Percentiles rank a stretch among this genome's conserved stretches.
Evolutionary conservation across 2,329 filamentous ascomycete species (phyloP).

Genomic region (Atkinsonella hypoxylon): DNA sequence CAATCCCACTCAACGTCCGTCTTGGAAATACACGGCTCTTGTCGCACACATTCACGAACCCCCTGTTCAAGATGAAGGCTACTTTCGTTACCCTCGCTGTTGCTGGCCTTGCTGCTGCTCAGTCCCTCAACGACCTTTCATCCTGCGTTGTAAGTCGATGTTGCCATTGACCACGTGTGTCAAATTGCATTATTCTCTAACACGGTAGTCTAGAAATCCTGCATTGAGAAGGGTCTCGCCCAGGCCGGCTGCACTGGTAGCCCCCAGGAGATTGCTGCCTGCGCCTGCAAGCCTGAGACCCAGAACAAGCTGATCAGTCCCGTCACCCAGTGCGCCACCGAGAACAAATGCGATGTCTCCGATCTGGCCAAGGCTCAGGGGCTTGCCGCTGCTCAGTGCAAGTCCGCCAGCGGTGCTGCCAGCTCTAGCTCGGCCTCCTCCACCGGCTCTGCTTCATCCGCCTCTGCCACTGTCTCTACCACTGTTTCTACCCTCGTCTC

Average conservation of each 20-base stretch:
- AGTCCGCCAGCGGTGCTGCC: slow-evolving; percentile 7
- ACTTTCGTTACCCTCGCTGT: slow-evolving; percentile 20
- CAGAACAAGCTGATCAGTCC: slow-evolving; percentile 19
- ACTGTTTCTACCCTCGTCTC: slow-evolving; percentile 1
- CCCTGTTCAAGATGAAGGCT: slow-evolving; percentile 27
- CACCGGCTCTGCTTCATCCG: not conserved
- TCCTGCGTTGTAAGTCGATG: slow-evolving; percentile 27
- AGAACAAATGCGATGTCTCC: slow-evolving; percentile 18
- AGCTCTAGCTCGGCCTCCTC: slow-evolving; percentile 4
- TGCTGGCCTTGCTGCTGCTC: slow-evolving; percentile 25
- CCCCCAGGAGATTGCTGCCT: slow-evolving; percentile 14
- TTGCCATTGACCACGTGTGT: not conserved
- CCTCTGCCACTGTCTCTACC: slow-evolving; percentile 4
- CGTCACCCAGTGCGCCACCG: slow-evolving; percentile 20
- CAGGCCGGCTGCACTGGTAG: slow-evolving; percentile 7
- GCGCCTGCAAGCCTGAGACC: slow-evolving; percentile 27
- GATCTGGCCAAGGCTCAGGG: slow-evolving; percentile 21
- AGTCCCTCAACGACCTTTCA: slow-evolving; percentile 24
- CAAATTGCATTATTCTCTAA: not conserved
- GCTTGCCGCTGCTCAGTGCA: slow-evolving; percentile 20
- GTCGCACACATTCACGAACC: not conserved
- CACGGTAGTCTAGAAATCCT: slow-evolving; percentile 15
- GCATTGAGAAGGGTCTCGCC: slow-evolving; percentile 23
- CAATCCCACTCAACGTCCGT: not conserved
- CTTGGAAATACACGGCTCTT: slow-evolving; percentile 2